Evolutionary conservation across 805 yeast species (phyloP).

Genomic region (Priceomyces haplophilus): DNA sequence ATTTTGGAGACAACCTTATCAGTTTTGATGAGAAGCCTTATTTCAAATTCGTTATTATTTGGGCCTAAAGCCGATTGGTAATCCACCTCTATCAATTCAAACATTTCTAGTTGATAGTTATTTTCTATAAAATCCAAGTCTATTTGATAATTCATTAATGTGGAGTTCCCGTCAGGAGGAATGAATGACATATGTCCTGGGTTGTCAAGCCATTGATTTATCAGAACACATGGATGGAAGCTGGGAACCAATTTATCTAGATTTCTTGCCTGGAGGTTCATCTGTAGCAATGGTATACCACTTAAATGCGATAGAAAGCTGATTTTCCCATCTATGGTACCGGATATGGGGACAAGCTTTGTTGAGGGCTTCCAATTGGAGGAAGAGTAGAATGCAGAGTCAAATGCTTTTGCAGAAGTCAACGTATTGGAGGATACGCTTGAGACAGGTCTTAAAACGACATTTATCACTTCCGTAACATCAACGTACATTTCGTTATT

Average conservation of each 20-base stretch:
- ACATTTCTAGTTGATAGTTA: slow-evolving; percentile 19
- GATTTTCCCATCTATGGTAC: slow-evolving; percentile 60
- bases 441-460: slow-evolving; percentile 43
- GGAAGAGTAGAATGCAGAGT: slow-evolving; percentile 27
- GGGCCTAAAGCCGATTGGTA: slow-evolving; percentile 52
- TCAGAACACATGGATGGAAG: slow-evolving; percentile 68
- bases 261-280: slow-evolving; percentile 47
- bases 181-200: slow-evolving; percentile 59
- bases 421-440: slow-evolving; percentile 8
- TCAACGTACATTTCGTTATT: slow-evolving; percentile 88
- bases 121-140: slow-evolving; percentile 37
- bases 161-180: slow-evolving; percentile 84
- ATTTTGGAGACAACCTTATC: slow-evolving; percentile 28
- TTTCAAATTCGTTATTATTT: slow-evolving; percentile 58
- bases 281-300: slow-evolving; percentile 70
- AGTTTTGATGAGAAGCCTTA: slow-evolving; percentile 45
- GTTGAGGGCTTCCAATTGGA: slow-evolving; percentile 13
- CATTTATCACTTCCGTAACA: slow-evolving; percentile 61
- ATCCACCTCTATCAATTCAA: slow-evolving; percentile 58
- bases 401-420: slow-evolving; percentile 26
- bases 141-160: slow-evolving; percentile 60
- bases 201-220: slow-evolving; percentile 46
- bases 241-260: slow-evolving; percentile 54
- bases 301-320: slow-evolving; percentile 66
- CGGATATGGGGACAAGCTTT: slow-evolving; percentile 41